phyloP scores from a whole-genome alignment of 192 early-diverging fungal genomes.

The Ambispora gerdemannii region DNA sequence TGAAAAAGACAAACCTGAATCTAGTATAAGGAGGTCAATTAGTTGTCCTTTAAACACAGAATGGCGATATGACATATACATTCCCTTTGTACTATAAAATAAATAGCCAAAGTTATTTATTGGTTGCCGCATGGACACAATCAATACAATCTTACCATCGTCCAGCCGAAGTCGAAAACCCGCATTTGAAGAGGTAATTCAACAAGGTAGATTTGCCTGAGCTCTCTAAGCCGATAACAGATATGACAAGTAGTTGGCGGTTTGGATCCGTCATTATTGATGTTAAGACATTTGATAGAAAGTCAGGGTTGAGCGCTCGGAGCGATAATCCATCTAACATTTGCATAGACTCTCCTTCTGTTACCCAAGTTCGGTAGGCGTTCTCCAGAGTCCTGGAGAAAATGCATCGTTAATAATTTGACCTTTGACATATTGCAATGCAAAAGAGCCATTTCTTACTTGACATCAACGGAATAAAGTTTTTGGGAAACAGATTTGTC shows the following conservation, averaged over 20 bases:
- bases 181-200: background rate
- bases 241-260: background rate
- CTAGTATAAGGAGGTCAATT: background rate
- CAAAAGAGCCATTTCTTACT: too few species aligned
- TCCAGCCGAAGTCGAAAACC: background rate
- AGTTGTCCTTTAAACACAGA: background rate
- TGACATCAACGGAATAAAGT: too few species aligned
- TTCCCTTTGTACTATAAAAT: background rate
- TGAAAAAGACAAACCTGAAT: too few species aligned
- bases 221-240: background rate
- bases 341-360: background rate
- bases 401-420: too few species aligned
- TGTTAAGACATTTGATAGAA: background rate
- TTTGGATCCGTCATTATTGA: background rate
- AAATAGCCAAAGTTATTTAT: background rate
- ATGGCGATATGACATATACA: background rate
- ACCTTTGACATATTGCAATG: too few species aligned
- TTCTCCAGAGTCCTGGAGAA: too few species aligned
- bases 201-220: conserved; percentile 5
- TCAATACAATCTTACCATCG: background rate
- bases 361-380: background rate
- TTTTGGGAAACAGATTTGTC: too few species aligned
- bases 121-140: too few species aligned
- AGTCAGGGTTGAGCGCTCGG: background rate
- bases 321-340: background rate